A percentile compares a stretch with the other conserved stretches of the same genome.
These are phyloP conservation scores for Lachnellula subtilissima DNA, from an alignment of 2,329 filamentous ascomycete genomes.

Conservation along the genomic window DNA sequence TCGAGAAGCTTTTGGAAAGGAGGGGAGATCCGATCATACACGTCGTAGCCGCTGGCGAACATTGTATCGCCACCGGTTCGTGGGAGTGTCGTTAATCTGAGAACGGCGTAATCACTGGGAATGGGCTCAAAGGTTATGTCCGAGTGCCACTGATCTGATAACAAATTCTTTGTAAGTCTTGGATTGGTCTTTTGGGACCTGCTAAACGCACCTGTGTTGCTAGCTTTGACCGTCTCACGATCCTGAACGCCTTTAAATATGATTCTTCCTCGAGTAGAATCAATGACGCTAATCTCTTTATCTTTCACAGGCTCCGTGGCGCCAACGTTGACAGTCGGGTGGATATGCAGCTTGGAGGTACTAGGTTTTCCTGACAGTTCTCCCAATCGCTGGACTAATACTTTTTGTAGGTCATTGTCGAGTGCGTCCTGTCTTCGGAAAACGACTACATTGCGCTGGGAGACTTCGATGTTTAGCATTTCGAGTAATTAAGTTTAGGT, in stretches of 20 bases:
- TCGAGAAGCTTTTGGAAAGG: constrained; percentile 44
- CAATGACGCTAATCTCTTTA: constrained; percentile 50
- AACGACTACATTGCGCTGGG: not conserved
- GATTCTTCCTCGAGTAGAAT: constrained; percentile 51
- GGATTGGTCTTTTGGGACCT: not conserved
- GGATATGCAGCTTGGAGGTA: constrained; percentile 48
- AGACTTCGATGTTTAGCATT: not conserved
- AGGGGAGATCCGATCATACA: constrained; percentile 48
- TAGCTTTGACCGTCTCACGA: constrained; percentile 10
- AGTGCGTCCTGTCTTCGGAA: not conserved
- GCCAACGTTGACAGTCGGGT: constrained; percentile 48
- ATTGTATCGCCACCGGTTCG: constrained; percentile 46
- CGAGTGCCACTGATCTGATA: constrained; percentile 41
- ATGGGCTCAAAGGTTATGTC: constrained; percentile 44
- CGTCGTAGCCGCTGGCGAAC: constrained; percentile 39
- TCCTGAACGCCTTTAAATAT: constrained; percentile 9
- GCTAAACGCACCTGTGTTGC: not conserved
- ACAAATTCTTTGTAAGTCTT: not conserved
- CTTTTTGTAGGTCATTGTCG: constrained; percentile 38
- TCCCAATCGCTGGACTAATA: constrained; percentile 51
- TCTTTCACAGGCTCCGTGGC: constrained; percentile 31
- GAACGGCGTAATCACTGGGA: constrained; percentile 46
- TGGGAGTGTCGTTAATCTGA: constrained; percentile 52
- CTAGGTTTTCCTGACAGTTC: constrained; percentile 53
- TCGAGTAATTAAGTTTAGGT: not conserved